Evolutionary conservation across 78 protist genomes (phyloP), one percentile per base, ranked within the genome.

Genomic region (Corallochytrium limacisporum): DNA sequence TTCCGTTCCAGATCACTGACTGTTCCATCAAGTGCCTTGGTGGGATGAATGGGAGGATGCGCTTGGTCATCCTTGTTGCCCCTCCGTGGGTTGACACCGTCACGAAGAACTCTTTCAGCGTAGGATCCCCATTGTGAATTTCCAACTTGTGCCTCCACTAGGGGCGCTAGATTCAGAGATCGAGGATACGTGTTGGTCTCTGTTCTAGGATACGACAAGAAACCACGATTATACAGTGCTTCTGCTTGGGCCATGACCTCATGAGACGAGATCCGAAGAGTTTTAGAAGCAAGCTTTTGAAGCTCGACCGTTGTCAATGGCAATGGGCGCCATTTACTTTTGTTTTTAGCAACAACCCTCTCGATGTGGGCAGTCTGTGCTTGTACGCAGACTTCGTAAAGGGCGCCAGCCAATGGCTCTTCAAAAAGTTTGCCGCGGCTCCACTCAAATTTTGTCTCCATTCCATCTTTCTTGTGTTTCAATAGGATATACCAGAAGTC

Each of bases 1-100:
- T 32, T 8, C 44, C 29, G 31, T 9, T 54, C 55, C 24, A 38
- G 50, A 12, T 67, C 88, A 10, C 26, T 40, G 7, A 5, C 26
- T 20, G 29, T 24, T 7, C 37, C 74, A 2, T 26, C 42, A 28
- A n/a, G 67, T 40, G 42, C 1, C 55, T 69, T 59, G 7, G 87
- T 74, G n/a, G 99, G 99, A 54, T 92, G 96, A 24, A 95, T 95
- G 12, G 99, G 98, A 3, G 99, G 99, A 71, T 95, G 99, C 8
- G 99, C 82, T 16, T 90, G 20, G 72, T 95, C 99, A 56, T 85
- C 72, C 18, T 77, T 32, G 20, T 37, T 32, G 12, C 99, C 99
- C 0, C 59, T 43, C 12, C 84, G 99, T 33, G 66, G 59, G n/a
- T n/a, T 0, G 28, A 76, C n/a, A 1, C n/a, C n/a, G n/a, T n/a